phyloP scores from a whole-genome alignment of 1,139 yeast genomes.

The Blastobotrys raffinosifermentans region DNA sequence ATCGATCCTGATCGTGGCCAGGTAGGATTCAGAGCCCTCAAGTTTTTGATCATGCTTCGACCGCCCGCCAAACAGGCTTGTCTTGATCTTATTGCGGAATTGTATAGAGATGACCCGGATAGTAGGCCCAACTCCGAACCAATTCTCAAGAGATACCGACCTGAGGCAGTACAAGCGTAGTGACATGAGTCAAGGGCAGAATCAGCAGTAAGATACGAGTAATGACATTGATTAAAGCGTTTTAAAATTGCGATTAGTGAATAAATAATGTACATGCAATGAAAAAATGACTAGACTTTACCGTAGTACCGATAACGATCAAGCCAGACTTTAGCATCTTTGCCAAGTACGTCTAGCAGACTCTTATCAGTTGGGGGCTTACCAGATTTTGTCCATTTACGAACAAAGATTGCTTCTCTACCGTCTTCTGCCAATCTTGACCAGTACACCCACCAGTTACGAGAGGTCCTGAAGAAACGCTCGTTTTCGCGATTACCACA shows the following conservation, averaged over 20 bases:
- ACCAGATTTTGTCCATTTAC: slow-evolving; percentile 23
- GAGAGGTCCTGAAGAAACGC: slow-evolving; percentile 25
- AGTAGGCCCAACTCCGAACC: slow-evolving; percentile 50
- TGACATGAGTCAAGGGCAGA: background rate
- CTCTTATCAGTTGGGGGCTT: slow-evolving; percentile 20
- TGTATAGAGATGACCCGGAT: slow-evolving; percentile 49
- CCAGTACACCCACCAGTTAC: slow-evolving; percentile 32
- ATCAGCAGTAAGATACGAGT: background rate
- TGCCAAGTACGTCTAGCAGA: slow-evolving; percentile 26
- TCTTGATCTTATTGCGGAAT: slow-evolving; percentile 54
- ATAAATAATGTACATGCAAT: background rate
- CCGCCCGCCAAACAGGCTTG: slow-evolving; percentile 75
- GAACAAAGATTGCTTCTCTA: slow-evolving; percentile 25
- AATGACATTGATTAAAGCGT: background rate
- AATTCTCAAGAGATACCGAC: slow-evolving; percentile 45
- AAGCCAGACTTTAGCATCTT: slow-evolving; percentile 28
- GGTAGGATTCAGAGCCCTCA: slow-evolving; percentile 71
- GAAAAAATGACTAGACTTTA: slow-evolving; percentile 17
- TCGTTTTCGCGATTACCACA: slow-evolving; percentile 22
- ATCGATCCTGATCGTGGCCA: slow-evolving; percentile 77
- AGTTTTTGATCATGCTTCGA: slow-evolving; percentile 79
- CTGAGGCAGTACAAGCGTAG: slow-evolving; percentile 15
- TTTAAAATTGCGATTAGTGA: background rate
- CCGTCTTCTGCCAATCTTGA: slow-evolving; percentile 19
- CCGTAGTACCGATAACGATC: slow-evolving; percentile 26